Conservation (phyloP, 2,329 filamentous ascomycete genomes). For the Fusarium brachygibbosum region DNA sequence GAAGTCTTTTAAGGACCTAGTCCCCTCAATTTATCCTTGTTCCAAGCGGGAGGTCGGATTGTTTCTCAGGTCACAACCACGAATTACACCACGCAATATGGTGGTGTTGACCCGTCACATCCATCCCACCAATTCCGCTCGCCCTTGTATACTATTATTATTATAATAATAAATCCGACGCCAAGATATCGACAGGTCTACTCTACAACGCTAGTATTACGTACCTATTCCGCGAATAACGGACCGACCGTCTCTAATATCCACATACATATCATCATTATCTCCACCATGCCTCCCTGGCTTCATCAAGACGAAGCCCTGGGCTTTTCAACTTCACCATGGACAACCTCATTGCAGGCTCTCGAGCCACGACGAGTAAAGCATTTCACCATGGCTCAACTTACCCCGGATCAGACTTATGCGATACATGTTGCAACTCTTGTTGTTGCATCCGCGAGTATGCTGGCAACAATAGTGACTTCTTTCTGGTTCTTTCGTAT, state of each 20-base stretch:
- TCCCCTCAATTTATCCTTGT: constrained; percentile 18
- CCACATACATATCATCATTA: constrained; percentile 13
- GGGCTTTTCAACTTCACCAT: constrained; percentile 28
- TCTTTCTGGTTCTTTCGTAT: constrained; percentile 82
- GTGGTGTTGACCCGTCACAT: constrained; percentile 18
- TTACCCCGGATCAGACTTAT: constrained; percentile 39
- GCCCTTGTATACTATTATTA: constrained; percentile 1
- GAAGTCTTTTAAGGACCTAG: constrained; percentile 18
- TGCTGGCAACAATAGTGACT: constrained; percentile 67
- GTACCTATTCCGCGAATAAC: constrained; percentile 8
- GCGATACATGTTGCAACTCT: constrained; percentile 54
- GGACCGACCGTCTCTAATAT: constrained; percentile 1
- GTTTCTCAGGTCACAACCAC: constrained; percentile 1
- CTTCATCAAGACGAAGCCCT: constrained; percentile 21
- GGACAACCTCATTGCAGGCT: constrained; percentile 18
- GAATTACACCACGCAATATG: constrained; percentile 24
- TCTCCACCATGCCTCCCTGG: constrained; percentile 41
- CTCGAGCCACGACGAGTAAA: constrained; percentile 31
- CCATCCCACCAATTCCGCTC: constrained; percentile 6
- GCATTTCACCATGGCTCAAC: constrained; percentile 37
- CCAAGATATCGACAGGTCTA: constrained; percentile 21
- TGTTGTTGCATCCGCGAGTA: constrained; percentile 63
- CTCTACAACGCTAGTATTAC: constrained; percentile 23
- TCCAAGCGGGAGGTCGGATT: background rate
- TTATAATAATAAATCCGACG: constrained; percentile 6